Base-by-base conservation (phyloP, 2,329 filamentous ascomycete genomes). In the Lithohypha guttulata region DNA sequence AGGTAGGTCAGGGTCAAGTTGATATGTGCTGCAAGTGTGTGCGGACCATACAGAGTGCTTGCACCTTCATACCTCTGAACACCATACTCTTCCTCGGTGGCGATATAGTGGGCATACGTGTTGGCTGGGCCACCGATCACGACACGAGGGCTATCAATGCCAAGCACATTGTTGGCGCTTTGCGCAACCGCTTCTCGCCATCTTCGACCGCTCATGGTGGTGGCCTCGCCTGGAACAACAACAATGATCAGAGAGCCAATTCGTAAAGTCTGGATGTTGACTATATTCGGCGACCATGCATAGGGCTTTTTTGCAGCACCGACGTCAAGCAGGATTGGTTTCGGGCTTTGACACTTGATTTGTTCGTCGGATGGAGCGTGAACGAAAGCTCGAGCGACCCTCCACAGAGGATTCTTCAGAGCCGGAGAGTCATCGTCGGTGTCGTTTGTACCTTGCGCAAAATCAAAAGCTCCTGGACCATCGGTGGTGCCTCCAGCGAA, bases 21-120 rank as follows among this genome's bases (percentile, higher is more conserved):
- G 63, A 95, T 83, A 63, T 91, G 91, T 1, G 86, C 89, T 23
- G 81, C 75, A 8, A 95, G 71, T 1, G 85, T 84, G 58, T 86
- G 77, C 2, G 73, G 81, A 0, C 89, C 89, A 57, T 83, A 91
- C 2, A 96, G 74, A 0, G 89, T 96, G 5, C 82, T 89, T 0
- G 84, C 89, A n/a, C 87, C 89, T 63, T 96, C 89, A 61, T 95
- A 95, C 7, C 89, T 79, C 62, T 95, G 89, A 31, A 91, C 68
- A 9, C 65, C 63, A 57, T 91, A 93, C 59, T 93, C 83, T 57
- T 93, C 83, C 19, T 77, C 72, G 0, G 85, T 89, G 1, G 79
- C 61, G 42, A 85, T 76, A 59, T 89, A 89, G 59, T 89, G 83
- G 2, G 84, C 79, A 59, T 96, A 96, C 42, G 76, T 86, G 57